Evolutionary conservation across 2,329 filamentous ascomycete species (phyloP), one percentile per base, ranked within the genome.

Genomic region (Stachybotrys chartarum): DNA sequence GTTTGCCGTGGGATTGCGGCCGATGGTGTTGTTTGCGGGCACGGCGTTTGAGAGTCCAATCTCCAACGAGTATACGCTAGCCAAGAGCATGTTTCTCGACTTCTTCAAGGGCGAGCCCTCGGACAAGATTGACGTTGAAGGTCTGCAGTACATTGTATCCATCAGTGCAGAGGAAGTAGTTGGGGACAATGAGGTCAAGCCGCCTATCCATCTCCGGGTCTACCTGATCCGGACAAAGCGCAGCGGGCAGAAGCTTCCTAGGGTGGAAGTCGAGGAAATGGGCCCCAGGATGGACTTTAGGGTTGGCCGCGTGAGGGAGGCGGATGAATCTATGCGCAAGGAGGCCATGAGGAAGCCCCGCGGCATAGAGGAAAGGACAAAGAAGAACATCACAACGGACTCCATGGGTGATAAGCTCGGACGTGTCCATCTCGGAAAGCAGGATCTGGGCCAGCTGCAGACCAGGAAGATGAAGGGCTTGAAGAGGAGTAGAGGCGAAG

Each of bases 391-490:
- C 64, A 83, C 85, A 54, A 95, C 89, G 56, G 92, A 97, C 71
- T 74, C 86, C 48, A 91, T 99, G 76, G 94, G 94, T 70, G 94
- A 99, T 75, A 97, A 97, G 86, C 81, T 97, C 60, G 94, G 93
- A 60, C 86, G 91, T 63, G 88, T 99, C 60, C 94, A 99, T 72
- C 74, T 96, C 57, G 91, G 89, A 67, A 91, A 87, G 77, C 91
- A 97, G 75, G 91, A 99, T 75, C 81, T 99, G 57, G 80, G 79
- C 68, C 83, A 88, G 64, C 73, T 99, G 72, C 94, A 99, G 79
- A 95, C 92, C 54, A 86, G 94, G 68, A 99, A 99, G 84, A 97
- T 99, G 92, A 99, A 99, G 85, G 94, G 92, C 62, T 74, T 99
- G 63, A 99, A 97, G 83, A 82, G 94, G 61, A 85, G 81, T 60